These are phyloP conservation scores for Penicillium frequentans DNA, from an alignment of 2,329 filamentous ascomycete genomes.

Conservation along the genomic window DNA sequence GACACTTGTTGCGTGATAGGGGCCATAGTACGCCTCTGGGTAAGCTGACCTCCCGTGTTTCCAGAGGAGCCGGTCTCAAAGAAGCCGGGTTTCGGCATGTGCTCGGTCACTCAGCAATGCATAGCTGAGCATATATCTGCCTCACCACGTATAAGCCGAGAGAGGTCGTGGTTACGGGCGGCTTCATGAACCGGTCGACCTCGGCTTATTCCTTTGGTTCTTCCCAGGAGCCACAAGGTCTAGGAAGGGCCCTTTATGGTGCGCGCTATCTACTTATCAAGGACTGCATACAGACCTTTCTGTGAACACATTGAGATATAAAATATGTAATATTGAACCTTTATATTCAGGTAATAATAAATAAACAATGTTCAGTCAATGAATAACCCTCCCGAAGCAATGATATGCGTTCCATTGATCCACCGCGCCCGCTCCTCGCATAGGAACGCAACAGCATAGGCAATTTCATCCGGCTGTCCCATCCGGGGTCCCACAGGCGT, in stretches of 20 bases:
- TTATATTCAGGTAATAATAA: neutral
- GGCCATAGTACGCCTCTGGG: neutral
- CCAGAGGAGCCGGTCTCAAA: no score
- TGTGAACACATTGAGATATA: neutral
- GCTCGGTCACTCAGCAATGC: no score
- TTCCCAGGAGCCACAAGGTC: no score
- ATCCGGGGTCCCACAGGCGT: slow-evolving; percentile 47
- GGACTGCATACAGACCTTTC: neutral
- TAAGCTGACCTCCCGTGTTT: neutral
- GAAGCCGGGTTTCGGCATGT: no score
- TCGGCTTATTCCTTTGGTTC: no score
- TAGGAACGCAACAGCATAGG: slow-evolving; percentile 48
- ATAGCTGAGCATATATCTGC: no score
- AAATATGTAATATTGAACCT: neutral
- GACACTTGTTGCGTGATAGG: neutral
- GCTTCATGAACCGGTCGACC: no score
- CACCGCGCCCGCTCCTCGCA: slow-evolving; percentile 48
- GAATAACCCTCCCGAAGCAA: slow-evolving; percentile 35
- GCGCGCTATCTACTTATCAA: neutral
- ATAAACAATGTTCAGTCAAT: slow-evolving; percentile 9
- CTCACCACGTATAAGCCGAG: neutral
- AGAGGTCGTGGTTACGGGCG: neutral
- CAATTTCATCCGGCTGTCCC: slow-evolving; percentile 49
- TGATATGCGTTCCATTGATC: slow-evolving; percentile 47
- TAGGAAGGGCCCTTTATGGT: no score